Evolutionary conservation across 2,329 filamentous ascomycete species (phyloP).

Genomic region (Exophiala aquamarina): DNA sequence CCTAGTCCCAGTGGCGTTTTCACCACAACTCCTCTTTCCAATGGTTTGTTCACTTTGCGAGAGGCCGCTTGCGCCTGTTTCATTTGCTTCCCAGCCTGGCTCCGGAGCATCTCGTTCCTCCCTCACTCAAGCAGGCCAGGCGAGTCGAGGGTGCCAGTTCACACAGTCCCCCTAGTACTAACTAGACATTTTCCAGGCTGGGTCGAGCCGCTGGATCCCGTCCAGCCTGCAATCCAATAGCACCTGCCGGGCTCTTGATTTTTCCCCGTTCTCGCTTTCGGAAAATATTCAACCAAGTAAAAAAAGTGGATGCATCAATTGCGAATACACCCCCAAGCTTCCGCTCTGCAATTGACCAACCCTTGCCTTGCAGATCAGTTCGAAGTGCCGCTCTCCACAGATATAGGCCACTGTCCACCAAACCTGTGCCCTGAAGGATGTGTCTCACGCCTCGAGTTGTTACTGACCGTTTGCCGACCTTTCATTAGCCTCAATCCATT

Average conservation of each 20-base stretch:
- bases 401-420: constrained; percentile 13
- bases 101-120: no score
- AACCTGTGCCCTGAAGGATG: constrained; percentile 6
- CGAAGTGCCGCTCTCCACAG: constrained; percentile 9
- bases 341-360: constrained; percentile 7
- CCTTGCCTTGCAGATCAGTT: constrained; percentile 11
- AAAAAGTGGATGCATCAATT: constrained; percentile 11
- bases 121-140: background rate
- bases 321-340: constrained; percentile 14
- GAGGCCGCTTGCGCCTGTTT: no score
- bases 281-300: constrained; percentile 12
- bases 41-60: no score
- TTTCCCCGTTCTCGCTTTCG: constrained; percentile 9
- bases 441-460: constrained; percentile 10
- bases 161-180: background rate
- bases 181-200: no score
- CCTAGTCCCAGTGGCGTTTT: no score
- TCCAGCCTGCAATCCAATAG: no score
- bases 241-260: constrained; percentile 8
- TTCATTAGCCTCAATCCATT: constrained; percentile 14
- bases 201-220: no score
- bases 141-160: background rate
- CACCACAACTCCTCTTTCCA: no score
- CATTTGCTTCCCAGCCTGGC: no score
- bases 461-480: constrained; percentile 8